Conservation (phyloP, 805 yeast species). For the Candida xyloterini region DNA sequence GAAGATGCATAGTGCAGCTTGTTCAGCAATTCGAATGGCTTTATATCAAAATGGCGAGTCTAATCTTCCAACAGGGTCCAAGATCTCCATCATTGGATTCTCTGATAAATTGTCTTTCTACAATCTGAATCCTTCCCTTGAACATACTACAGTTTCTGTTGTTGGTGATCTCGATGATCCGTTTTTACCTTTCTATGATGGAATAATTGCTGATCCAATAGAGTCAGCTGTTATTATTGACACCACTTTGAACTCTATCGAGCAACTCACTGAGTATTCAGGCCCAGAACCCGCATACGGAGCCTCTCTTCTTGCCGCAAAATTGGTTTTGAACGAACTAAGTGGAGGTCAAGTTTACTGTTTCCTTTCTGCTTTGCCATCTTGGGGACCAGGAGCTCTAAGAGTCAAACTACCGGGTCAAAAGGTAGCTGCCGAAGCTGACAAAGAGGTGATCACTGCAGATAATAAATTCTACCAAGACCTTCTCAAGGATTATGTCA, state of each 20-base stretch:
- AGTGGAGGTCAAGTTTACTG: slow-evolving; percentile 87
- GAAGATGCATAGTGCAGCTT: slow-evolving; percentile 59
- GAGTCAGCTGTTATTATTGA: slow-evolving; percentile 65
- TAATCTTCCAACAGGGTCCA: slow-evolving; percentile 40
- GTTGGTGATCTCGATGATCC: slow-evolving; percentile 73
- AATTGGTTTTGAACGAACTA: slow-evolving; percentile 51
- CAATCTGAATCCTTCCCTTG: slow-evolving; percentile 56
- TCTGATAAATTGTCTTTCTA: slow-evolving; percentile 72
- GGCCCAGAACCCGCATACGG: slow-evolving; percentile 71
- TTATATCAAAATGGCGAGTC: slow-evolving; percentile 36
- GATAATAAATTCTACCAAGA: slow-evolving; percentile 60
- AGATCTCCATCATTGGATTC: slow-evolving; percentile 71
- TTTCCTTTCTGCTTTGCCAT: slow-evolving; percentile 65
- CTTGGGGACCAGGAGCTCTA: slow-evolving; percentile 75
- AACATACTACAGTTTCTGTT: slow-evolving; percentile 55
- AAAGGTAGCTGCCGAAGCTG: slow-evolving; percentile 38
- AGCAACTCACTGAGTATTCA: slow-evolving; percentile 40
- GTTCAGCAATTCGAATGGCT: slow-evolving; percentile 66
- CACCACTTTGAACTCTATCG: slow-evolving; percentile 61
- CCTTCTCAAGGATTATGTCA: slow-evolving; percentile 54
- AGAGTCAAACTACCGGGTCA: slow-evolving; percentile 38
- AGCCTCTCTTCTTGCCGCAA: slow-evolving; percentile 70
- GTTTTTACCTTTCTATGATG: slow-evolving; percentile 75
- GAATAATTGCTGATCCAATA: slow-evolving; percentile 76
- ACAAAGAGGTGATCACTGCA: slow-evolving; percentile 51